Percentiles rank a stretch among this genome's conserved stretches.
Conservation (phyloP, 768 basidiomycete species). For the Saitozyma podzolica region DNA sequence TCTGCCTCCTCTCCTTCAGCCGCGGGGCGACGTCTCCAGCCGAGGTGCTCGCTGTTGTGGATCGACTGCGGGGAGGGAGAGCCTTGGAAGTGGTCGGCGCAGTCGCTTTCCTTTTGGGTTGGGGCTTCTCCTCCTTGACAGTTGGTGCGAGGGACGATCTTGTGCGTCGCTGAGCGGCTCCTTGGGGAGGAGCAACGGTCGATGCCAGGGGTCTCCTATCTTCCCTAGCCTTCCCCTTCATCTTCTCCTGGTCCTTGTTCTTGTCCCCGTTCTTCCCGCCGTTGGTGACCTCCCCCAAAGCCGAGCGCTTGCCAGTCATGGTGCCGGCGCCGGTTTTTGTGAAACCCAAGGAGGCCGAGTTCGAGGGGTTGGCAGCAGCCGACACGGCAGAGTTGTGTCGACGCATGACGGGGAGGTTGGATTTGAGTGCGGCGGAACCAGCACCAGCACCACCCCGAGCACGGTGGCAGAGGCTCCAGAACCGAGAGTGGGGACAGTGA, state of each 20-base stretch:
- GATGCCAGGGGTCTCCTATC: not conserved
- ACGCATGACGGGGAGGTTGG: not conserved
- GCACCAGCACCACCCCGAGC: not conserved
- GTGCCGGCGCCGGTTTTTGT: slow-evolving; percentile 4
- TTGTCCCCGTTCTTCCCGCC: slow-evolving; percentile 19
- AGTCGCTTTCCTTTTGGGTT: not conserved
- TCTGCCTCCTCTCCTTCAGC: slow-evolving; percentile 10
- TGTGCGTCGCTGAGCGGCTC: not conserved
- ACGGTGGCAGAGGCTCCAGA: not conserved
- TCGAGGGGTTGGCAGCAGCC: slow-evolving; percentile 16
- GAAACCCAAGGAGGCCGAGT: not conserved
- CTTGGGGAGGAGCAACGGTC: slow-evolving; percentile 1
- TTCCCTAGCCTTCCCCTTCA: slow-evolving; percentile 14
- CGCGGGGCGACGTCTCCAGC: slow-evolving; percentile 11
- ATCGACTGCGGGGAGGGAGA: slow-evolving; percentile 27
- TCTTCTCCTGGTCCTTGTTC: slow-evolving; percentile 10
- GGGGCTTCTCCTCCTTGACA: slow-evolving; percentile 4
- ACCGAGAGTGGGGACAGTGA: slow-evolving; percentile 3
- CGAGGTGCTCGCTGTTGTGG: slow-evolving; percentile 33
- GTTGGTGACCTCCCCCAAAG: slow-evolving; percentile 45
- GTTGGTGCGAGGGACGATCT: not conserved
- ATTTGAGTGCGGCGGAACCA: no score
- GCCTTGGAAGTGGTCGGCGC: slow-evolving; percentile 1
- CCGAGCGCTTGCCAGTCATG: slow-evolving; percentile 24
- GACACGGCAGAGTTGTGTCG: slow-evolving; percentile 6